Conservation (phyloP, 805 yeast species). For the Saccharomycopsis babjevae region DNA sequence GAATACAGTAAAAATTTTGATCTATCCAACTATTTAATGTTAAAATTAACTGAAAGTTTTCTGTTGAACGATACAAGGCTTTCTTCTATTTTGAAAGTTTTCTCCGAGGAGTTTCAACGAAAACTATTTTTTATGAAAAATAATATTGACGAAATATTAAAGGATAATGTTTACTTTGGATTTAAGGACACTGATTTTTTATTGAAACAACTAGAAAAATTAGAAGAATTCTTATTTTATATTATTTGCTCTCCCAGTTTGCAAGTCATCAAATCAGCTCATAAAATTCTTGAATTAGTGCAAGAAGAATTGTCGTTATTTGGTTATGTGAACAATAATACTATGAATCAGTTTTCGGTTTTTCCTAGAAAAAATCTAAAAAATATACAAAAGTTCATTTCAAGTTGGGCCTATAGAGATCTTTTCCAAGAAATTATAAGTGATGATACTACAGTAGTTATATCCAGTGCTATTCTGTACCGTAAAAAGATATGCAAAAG, state of each 20-base stretch:
- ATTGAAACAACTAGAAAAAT: not conserved
- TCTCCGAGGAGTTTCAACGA: slow-evolving; percentile 2
- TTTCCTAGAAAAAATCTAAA: not conserved
- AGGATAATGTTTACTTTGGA: not conserved
- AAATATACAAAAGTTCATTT: not conserved
- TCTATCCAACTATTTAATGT: slow-evolving; percentile 1
- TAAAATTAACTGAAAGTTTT: not conserved
- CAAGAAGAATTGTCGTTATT: not conserved
- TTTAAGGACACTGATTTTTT: not conserved
- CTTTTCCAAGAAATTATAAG: not conserved
- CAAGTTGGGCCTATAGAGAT: not conserved
- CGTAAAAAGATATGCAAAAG: slow-evolving; percentile 2
- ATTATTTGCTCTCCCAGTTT: not conserved
- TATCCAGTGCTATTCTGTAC: not conserved
- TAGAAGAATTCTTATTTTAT: slow-evolving; percentile 1
- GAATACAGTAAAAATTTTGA: slow-evolving; percentile 1
- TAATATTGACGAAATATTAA: too few species aligned
- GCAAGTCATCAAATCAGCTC: not conserved
- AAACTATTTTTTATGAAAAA: not conserved
- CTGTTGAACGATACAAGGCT: not conserved
- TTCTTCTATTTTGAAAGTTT: not conserved
- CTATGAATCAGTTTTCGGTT: not conserved
- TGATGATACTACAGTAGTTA: not conserved
- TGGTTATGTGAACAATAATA: not conserved
- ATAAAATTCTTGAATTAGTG: not conserved